These are phyloP conservation scores for Colletotrichum sp. DNA, from an alignment of 2,329 filamentous ascomycete species.

Conservation along the genomic window DNA sequence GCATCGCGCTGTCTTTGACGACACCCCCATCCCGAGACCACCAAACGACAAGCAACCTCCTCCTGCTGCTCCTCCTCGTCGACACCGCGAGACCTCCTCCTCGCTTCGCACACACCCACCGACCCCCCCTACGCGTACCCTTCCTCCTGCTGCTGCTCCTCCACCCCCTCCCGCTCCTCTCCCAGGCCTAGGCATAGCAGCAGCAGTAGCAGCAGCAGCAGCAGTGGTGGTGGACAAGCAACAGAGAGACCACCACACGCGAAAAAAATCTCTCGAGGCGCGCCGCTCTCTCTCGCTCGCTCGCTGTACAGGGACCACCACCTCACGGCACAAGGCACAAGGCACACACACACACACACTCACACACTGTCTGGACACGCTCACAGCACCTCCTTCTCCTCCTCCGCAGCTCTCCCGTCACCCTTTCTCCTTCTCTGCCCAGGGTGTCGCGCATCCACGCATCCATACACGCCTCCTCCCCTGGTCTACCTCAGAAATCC, in stretches of 20 bases:
- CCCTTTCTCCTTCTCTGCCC: slow-evolving; percentile 1
- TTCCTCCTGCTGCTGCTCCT: slow-evolving; percentile 18
- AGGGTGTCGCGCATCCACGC: slow-evolving; percentile 24
- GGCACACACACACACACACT: neutral
- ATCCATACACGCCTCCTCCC: slow-evolving; percentile 25
- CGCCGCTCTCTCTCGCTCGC: neutral
- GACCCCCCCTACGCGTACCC: slow-evolving; percentile 16
- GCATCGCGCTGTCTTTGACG: slow-evolving; percentile 2
- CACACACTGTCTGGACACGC: neutral
- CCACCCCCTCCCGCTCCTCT: slow-evolving; percentile 11
- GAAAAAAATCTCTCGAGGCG: neutral
- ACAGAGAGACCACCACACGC: neutral
- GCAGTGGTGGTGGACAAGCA: neutral
- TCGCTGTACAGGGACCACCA: slow-evolving; percentile 11
- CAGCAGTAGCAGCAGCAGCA: neutral
- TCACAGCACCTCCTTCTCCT: neutral
- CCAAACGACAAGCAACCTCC: neutral
- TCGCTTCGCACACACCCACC: slow-evolving; percentile 13
- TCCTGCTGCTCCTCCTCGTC: neutral
- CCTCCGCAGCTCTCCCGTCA: neutral
- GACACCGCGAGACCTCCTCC: neutral
- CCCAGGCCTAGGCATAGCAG: neutral
- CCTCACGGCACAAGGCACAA: neutral
- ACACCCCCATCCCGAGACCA: neutral
- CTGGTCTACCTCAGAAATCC: slow-evolving; percentile 31